A percentile compares a stretch with the other conserved stretches of the same genome.
Evolutionary conservation across 2,329 filamentous ascomycete species (phyloP).

Genomic region (Aureobasidium mangrovei): DNA sequence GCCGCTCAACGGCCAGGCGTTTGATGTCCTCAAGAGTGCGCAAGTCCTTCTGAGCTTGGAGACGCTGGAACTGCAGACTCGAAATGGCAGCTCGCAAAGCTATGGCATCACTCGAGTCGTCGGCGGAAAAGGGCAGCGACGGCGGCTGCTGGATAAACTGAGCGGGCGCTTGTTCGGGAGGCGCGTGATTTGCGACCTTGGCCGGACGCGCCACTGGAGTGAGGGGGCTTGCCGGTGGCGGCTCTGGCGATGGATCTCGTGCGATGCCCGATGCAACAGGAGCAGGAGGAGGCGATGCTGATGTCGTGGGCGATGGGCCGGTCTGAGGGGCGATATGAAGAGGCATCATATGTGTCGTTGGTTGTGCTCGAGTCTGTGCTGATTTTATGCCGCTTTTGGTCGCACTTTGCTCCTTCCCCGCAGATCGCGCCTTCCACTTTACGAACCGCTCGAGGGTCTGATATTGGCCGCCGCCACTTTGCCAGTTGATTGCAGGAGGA

Average conservation of each 20-base stretch:
- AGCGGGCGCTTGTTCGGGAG: constrained; percentile 15
- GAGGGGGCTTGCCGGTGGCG: constrained; percentile 17
- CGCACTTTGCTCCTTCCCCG: not conserved
- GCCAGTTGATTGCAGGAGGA: not conserved
- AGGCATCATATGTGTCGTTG: constrained; percentile 18
- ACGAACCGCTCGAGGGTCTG: not conserved
- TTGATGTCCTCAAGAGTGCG: constrained; percentile 61
- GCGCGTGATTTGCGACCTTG: not conserved
- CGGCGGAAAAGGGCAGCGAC: constrained; percentile 38
- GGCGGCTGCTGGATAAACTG: constrained; percentile 35
- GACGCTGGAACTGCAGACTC: constrained; percentile 76
- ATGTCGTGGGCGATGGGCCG: constrained; percentile 16
- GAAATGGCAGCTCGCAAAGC: constrained; percentile 79
- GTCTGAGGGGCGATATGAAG: constrained; percentile 21
- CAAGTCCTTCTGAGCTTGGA: constrained; percentile 69
- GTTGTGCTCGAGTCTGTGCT: constrained; percentile 12
- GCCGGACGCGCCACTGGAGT: constrained; percentile 12
- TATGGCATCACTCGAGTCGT: constrained; percentile 72
- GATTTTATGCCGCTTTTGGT: constrained; percentile 12
- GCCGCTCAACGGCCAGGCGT: constrained; percentile 59
- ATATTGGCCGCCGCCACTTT: not conserved
- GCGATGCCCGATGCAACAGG: not conserved
- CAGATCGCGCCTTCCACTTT: not conserved
- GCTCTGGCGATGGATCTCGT: constrained; percentile 14
- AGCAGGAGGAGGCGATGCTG: constrained; percentile 5